A percentile compares a stretch with the other conserved stretches of the same genome.
phyloP scores from a whole-genome alignment of 2,329 filamentous ascomycete genomes.

The Talaromyces sp. region DNA sequence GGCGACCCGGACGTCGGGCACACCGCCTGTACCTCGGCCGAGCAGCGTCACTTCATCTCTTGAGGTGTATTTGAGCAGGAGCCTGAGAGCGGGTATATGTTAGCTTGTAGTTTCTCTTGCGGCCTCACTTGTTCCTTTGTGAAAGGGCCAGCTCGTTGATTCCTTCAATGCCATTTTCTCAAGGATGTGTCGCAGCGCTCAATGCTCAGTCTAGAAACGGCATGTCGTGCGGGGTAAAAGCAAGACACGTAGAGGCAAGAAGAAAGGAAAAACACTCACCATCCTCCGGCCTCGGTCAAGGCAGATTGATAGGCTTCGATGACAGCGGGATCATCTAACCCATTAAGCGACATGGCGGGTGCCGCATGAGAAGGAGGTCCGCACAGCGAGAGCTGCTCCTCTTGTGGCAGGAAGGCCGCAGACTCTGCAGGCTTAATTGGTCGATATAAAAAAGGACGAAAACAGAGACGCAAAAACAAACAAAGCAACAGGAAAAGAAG shows the following conservation, averaged over 20 bases:
- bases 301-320: conserved; percentile 79
- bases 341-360: conserved; percentile 83
- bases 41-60: conserved; percentile 83
- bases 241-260: not conserved
- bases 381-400: not conserved
- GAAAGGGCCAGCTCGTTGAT: not conserved
- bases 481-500: not conserved
- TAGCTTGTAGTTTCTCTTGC: conserved; percentile 12
- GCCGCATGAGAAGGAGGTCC: conserved; percentile 27
- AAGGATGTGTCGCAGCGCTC: not conserved
- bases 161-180: not conserved
- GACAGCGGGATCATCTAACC: conserved; percentile 74
- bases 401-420: not conserved
- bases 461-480: not conserved
- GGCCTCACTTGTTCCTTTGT: conserved; percentile 1
- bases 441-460: not conserved
- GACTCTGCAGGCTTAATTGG: not conserved
- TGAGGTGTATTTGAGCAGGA: conserved; percentile 83
- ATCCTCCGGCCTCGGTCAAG: conserved; percentile 80
- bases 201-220: not conserved
- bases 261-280: conserved; percentile 56
- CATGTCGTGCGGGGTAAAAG: not conserved
- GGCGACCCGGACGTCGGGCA: conserved; percentile 73
- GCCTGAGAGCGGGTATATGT: conserved; percentile 53
- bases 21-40: conserved; percentile 70